phyloP scores from a whole-genome alignment of 441 rosid species.

The Syzygium syzygioides region DNA sequence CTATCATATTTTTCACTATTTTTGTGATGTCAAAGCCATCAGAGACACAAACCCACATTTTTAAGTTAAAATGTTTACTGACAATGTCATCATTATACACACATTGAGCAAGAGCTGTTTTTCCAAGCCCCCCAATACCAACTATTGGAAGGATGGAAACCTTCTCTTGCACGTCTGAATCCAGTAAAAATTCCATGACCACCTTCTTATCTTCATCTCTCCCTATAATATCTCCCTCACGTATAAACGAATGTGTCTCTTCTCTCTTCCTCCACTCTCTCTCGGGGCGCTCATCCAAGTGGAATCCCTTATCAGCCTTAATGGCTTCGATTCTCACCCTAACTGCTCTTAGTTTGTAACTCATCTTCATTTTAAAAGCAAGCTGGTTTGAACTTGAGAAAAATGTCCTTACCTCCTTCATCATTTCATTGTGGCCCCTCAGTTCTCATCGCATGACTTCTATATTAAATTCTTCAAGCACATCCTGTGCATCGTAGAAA shows the following conservation, averaged over 20 bases:
- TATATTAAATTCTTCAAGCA: no score
- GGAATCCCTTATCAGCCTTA: no score
- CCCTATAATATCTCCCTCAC: no score
- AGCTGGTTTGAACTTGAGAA: neutral
- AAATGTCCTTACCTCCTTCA: neutral
- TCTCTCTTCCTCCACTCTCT: no score
- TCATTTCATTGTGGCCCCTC: neutral
- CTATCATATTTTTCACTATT: no score
- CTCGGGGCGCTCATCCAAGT: neutral
- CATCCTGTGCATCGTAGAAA: no score
- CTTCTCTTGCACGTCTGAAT: fast-evolving
- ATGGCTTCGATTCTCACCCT: no score
- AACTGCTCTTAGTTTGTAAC: no score
- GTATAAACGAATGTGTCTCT: no score
- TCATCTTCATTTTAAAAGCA: no score
- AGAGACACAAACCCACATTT: neutral
- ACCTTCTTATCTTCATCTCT: fast-evolving
- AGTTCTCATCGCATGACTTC: no score
- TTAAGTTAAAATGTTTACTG: fast-evolving
- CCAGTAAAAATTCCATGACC: no score
- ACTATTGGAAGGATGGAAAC: neutral
- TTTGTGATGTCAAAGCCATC: fast-evolving
- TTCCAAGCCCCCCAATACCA: neutral
- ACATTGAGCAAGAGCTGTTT: neutral
- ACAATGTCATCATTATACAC: neutral